phyloP scores from a whole-genome alignment of 345 rosid species.

The Tarenaya hassleriana region DNA sequence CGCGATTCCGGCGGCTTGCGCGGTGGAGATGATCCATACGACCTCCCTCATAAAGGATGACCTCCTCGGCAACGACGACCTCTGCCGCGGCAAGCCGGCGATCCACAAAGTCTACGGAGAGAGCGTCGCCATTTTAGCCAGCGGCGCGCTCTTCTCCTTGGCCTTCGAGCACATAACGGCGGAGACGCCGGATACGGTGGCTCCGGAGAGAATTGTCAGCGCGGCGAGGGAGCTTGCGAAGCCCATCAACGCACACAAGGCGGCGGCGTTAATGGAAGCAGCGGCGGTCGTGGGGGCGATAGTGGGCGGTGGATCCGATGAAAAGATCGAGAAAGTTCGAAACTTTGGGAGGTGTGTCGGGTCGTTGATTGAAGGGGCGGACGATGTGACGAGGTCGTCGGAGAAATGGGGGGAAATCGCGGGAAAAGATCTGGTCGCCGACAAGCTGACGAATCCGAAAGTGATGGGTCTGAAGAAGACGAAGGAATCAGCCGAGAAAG shows the following conservation, averaged over 20 bases:
- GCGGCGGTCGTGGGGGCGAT: slow-evolving; percentile 58
- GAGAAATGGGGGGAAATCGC: slow-evolving; percentile 71
- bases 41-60: slow-evolving; percentile 74
- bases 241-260: slow-evolving; percentile 61
- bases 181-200: slow-evolving; percentile 24
- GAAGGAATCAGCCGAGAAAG: slow-evolving; percentile 39
- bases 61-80: slow-evolving; percentile 64
- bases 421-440: slow-evolving; percentile 62
- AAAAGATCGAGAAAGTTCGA: slow-evolving; percentile 58
- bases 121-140: slow-evolving; percentile 52
- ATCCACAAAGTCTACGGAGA: slow-evolving; percentile 68
- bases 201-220: slow-evolving; percentile 32
- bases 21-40: slow-evolving; percentile 69
- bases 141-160: slow-evolving; percentile 56
- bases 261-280: slow-evolving; percentile 56
- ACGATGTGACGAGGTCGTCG: slow-evolving; percentile 72
- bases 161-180: slow-evolving; percentile 54
- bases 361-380: slow-evolving; percentile 73
- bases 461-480: slow-evolving; percentile 59
- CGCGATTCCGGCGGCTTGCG: slow-evolving; percentile 74
- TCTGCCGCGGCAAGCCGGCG: slow-evolving; percentile 75
- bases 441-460: slow-evolving; percentile 63
- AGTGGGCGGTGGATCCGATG: slow-evolving; percentile 56
- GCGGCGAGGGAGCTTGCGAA: slow-evolving; percentile 47
- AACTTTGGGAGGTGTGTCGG: slow-evolving; percentile 55